phyloP scores from a whole-genome alignment of 176 grass and related monocot genomes.

The Oropetium thomaeum region DNA sequence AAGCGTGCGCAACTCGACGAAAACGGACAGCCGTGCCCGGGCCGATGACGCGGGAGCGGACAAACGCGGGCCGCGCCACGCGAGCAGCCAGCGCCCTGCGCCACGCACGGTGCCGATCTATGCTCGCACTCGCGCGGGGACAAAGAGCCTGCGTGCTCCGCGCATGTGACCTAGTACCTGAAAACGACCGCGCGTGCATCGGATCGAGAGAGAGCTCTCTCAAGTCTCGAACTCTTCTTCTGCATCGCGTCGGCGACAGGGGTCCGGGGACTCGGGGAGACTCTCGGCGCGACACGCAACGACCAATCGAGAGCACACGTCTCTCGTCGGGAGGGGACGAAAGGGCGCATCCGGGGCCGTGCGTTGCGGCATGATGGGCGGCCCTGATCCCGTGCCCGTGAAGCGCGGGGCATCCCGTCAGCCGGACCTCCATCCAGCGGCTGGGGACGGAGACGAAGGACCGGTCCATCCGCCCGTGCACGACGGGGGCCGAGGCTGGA shows the following conservation, averaged over 20 bases:
- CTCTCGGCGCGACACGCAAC: conserved; percentile 34
- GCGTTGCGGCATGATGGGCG: background rate
- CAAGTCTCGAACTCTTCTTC: no score
- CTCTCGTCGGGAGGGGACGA: background rate
- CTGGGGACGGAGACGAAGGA: background rate
- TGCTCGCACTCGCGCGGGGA: background rate
- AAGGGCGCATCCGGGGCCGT: background rate
- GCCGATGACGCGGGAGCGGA: background rate
- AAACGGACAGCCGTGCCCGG: background rate
- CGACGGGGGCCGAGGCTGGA: background rate
- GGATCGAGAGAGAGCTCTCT: background rate
- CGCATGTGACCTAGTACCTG: conserved; percentile 31
- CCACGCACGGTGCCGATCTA: background rate
- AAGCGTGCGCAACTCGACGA: conserved; percentile 3
- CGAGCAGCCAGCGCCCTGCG: background rate
- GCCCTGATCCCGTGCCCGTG: background rate
- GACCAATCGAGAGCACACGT: background rate
- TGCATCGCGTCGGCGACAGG: background rate
- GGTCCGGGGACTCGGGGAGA: no score
- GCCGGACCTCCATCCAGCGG: background rate
- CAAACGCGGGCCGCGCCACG: background rate
- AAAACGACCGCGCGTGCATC: conserved; percentile 33
- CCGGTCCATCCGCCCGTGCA: conserved; percentile 18
- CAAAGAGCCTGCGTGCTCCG: background rate
- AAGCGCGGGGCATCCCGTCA: conserved; percentile 4